Conservation (phyloP, 495 filamentous ascomycete genomes). For the Xylaria flabelliformis region DNA sequence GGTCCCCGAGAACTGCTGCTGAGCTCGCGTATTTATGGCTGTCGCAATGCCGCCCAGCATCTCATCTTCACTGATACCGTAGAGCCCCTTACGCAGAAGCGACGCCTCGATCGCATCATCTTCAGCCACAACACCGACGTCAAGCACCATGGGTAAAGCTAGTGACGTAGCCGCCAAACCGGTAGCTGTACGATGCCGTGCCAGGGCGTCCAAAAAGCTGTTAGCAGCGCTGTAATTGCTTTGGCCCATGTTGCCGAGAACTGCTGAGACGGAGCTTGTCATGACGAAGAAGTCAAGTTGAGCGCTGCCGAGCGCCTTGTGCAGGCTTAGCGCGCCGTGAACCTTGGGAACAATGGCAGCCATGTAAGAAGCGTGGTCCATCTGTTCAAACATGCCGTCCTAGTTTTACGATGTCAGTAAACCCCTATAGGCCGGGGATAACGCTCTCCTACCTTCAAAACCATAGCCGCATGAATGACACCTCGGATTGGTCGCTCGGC, state of each 20-base stretch:
- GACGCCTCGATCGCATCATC: slow-evolving; percentile 31
- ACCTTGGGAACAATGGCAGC: slow-evolving; percentile 48
- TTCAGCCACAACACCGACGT: slow-evolving; percentile 46
- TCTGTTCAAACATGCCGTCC: slow-evolving; percentile 31
- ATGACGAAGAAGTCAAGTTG: slow-evolving; percentile 66
- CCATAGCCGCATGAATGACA: slow-evolving; percentile 48
- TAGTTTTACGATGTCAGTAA: slow-evolving; percentile 16
- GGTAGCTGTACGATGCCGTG: slow-evolving; percentile 44
- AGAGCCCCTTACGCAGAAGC: slow-evolving; percentile 38
- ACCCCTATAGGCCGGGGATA: slow-evolving; percentile 12
- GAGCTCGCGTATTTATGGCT: slow-evolving; percentile 30
- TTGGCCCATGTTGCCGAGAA: slow-evolving; percentile 61
- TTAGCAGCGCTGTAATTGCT: slow-evolving; percentile 64
- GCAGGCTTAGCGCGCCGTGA: slow-evolving; percentile 44
- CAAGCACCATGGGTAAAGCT: slow-evolving; percentile 47
- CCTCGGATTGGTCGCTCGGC: slow-evolving; percentile 43
- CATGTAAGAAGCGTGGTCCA: slow-evolving; percentile 21
- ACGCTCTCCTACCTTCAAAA: slow-evolving; percentile 35
- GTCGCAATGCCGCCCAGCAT: slow-evolving; percentile 37
- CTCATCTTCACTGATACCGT: slow-evolving; percentile 43
- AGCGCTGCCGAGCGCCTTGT: slow-evolving; percentile 42
- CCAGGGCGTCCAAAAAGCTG: slow-evolving; percentile 56
- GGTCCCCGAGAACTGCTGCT: background rate
- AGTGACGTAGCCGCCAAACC: slow-evolving; percentile 46
- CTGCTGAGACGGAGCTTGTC: slow-evolving; percentile 50